phyloP scores from a whole-genome alignment of 1,139 yeast genomes.

The Debaryomyces psychrophilus region DNA sequence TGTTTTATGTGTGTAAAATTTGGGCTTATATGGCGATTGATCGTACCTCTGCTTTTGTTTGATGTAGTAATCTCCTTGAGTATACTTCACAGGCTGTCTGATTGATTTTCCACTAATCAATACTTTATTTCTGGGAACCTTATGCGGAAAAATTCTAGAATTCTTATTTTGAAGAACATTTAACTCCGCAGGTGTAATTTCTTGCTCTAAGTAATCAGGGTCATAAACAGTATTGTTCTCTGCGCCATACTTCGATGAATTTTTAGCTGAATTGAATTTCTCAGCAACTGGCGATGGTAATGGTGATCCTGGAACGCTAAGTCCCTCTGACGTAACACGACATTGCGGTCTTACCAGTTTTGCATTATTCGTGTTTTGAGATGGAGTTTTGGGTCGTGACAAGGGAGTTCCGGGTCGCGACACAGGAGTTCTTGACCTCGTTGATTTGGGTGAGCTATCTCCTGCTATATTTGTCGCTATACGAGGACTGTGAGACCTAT shows the following conservation, averaged over 20 bases:
- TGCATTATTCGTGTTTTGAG: background rate
- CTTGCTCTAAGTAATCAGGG: slow-evolving; percentile 37
- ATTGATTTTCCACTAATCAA: background rate
- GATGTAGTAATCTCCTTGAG: slow-evolving; percentile 38
- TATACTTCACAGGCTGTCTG: background rate
- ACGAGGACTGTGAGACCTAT: slow-evolving; percentile 5
- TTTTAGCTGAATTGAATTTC: background rate
- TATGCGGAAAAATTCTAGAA: background rate
- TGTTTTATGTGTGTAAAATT: slow-evolving; percentile 45
- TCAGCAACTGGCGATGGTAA: background rate
- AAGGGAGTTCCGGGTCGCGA: background rate
- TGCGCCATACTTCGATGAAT: background rate
- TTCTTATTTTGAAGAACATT: slow-evolving; percentile 26
- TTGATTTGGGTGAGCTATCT: background rate
- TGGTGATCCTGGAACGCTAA: background rate
- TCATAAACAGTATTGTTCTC: slow-evolving; percentile 18
- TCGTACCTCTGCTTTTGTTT: slow-evolving; percentile 41
- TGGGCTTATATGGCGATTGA: slow-evolving; percentile 39
- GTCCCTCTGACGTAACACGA: background rate
- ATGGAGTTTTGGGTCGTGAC: background rate
- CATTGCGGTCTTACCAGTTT: background rate
- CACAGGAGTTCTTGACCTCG: background rate
- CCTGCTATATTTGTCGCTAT: background rate
- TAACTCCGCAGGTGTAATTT: slow-evolving; percentile 42
- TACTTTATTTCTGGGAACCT: background rate